Base-by-base conservation (phyloP, 139 green algal species). In the Nannochloris sp. region DNA sequence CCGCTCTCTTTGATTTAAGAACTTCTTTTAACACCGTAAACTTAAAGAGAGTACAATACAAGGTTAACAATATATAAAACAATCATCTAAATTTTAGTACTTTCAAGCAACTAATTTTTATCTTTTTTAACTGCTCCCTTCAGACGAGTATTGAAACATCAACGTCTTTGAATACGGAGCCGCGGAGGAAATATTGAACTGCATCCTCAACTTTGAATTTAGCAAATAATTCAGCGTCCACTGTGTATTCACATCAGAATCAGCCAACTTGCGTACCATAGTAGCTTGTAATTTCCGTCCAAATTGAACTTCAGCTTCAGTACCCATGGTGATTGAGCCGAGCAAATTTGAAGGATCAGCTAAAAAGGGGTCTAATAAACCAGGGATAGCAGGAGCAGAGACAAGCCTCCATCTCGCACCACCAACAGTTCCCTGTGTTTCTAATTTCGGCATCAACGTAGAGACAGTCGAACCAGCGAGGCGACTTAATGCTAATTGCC, bases 281-380 rank as follows among this genome's bases (percentile, higher is more conserved):
- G 83, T 74, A 3, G 90, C 81, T 55, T 85, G 77, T 46, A 89
- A 67, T 19, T 65, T 66, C 29, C 38, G 34, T n/a, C 88, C 82
- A 55, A 89, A 86, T 64, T 90, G 71, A n/a, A 98, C 65, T 74
- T 98, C 92, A 55, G 95, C 83, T 75, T 98, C 92, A 4, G 90
- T 93, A 55, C 87, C 88, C 36, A 93, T 69, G 10, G 78, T 83
- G 46, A 93, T 74, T 12, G 54, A 73, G 14, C 44, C 61, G 6
- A 85, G 66, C 45, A 87, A 64, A 46, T 67, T 64, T 45, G 68
- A 68, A 27, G 78, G 56, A 23, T 79, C 36, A 3, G 65, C 36
- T 6, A 78, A 85, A 27, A 89, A 78, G 34, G 81, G 68, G 30
- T 75, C 66, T 65, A 71, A 46, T 7, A 87, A 63, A 45, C 83